phyloP scores from a whole-genome alignment of 805 yeast species.

The Ogataea chonburiensis region DNA sequence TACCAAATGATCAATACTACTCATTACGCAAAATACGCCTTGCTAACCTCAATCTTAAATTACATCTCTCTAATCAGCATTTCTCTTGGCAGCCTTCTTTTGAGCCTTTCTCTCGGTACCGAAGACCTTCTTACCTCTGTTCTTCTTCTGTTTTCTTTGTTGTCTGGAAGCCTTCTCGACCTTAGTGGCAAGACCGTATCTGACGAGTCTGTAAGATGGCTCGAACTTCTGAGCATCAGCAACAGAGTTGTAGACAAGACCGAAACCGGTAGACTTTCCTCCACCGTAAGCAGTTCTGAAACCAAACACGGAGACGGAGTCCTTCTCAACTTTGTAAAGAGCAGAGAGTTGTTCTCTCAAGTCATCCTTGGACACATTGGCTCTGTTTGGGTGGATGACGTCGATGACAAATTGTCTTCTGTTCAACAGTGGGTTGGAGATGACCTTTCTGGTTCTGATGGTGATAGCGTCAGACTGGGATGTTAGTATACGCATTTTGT shows the following conservation, averaged over 20 bases:
- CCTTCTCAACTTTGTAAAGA: conserved; percentile 65
- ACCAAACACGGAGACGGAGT: conserved; percentile 89
- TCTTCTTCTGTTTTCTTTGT: conserved; percentile 99
- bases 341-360: conserved; percentile 74
- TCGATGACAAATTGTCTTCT: conserved; percentile 99
- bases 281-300: conserved; percentile 99
- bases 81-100: conserved; percentile 88
- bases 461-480: conserved; percentile 97
- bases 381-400: conserved; percentile 98
- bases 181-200: conserved; percentile 96
- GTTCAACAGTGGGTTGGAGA: conserved; percentile 97
- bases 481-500: conserved; percentile 11
- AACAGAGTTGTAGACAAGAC: conserved; percentile 95
- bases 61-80: conserved; percentile 61
- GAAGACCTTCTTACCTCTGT: conserved; percentile 98
- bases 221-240: conserved; percentile 98
- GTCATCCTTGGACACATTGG: conserved; percentile 99
- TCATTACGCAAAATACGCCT: conserved; percentile 11
- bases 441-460: conserved; percentile 99
- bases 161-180: conserved; percentile 98
- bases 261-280: conserved; percentile 99
- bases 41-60: conserved; percentile 11
- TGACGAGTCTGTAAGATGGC: conserved; percentile 98
- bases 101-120: conserved; percentile 97
- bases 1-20: conserved; percentile 11